Base-by-base conservation (phyloP, 192 early-diverging fungal genomes). In the Backusella mclennaniae region DNA sequence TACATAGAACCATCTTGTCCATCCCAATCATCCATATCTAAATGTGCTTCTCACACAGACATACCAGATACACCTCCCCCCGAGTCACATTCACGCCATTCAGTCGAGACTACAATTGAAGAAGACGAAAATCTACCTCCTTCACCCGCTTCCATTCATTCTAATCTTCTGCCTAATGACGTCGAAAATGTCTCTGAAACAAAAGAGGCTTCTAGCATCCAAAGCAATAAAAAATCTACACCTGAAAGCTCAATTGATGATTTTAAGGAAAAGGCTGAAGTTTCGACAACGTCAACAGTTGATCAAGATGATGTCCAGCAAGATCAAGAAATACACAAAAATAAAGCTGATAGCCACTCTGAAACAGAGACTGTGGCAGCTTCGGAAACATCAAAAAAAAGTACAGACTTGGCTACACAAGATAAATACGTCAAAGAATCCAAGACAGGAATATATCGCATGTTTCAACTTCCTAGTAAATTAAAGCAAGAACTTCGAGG, bases 401-500 rank as follows among this genome's bases (percentile, higher is more conserved):
- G 56, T 5, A 29, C 19, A 56, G 3, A 56, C 21, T 56, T 56
- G 53, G 53, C 21, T 21, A 56, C 23, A 29, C 56, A 63, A 63
- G 56, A 29, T 23, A 29, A 63, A 63, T 26, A 23, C 26, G 23
- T 29, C 23, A 63, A 63, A 8, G 2, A 63, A 9, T 21, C 42
- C 41, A 72, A 29, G 23, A 3, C 38, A 14, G 42, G 41, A 33
- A 8, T 31, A 42, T 72, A 17, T 72, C 39, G 23, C 11, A 23
- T 17, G 66, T 66, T n/a, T 73, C 53, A 63, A 3, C 26, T 78
- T 1, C 77, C 71, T 19, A 56, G 12, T 31, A 72, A 44, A 36
- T 21, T 78, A 38, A 52, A 69, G 44, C 21, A 63, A 46, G 77
- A 78, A 26, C 41, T 78, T 36, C 17, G 41, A 46, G 14, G 52